Base-by-base conservation (phyloP, 148 eudicot genomes). In the Suaeda aralocaspica region DNA sequence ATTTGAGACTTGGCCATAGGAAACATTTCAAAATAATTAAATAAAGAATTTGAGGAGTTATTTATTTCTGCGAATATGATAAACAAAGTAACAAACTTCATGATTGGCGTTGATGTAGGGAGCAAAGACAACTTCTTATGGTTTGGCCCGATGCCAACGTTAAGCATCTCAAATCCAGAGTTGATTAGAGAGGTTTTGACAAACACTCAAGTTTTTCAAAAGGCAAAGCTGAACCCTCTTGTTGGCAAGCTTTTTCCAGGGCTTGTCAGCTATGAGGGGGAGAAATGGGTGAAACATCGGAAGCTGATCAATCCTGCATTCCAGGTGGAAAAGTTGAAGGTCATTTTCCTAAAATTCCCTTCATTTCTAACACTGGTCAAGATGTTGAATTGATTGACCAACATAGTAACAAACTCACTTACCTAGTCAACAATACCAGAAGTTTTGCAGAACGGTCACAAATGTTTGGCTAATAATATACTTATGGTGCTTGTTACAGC, bases 261-360 rank as follows among this genome's bases (percentile, higher is more conserved):
- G 14, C 4, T 73, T 57, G 45, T 53, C 8, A 14, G 42, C 44
- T 57, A 73, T 15, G 70, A 73, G 18, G 76, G 76, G 9, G 70
- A 73, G 2, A 58, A 56, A 66, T 73, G 76, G 70, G 70, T 56
- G 4, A 58, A 65, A 65, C 70, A 73, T 39, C 45, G 76, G 22
- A 73, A 45, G 76, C 9, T 73, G 52, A 56, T 73, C 33, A 73
- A 66, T 34, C 70, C 76, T 29, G 76, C 76, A 33, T 73, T 73
- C 57, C 76, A 73, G 45, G 14, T 67, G 42, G 76, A 73, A 33
- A 73, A 66, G 65, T 48, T 73, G 13, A 73, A 73, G 76, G 76
- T 73, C 34, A 44, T 21, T n/a, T n/a, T n/a, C 55, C 10, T 8
- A 2, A 26, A 18, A 4, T 34, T 36, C 22, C 2, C 49, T 36